These are phyloP conservation scores for Trypanosoma rangeli DNA, from an alignment of 208 protist genomes.

Conservation along the genomic window DNA sequence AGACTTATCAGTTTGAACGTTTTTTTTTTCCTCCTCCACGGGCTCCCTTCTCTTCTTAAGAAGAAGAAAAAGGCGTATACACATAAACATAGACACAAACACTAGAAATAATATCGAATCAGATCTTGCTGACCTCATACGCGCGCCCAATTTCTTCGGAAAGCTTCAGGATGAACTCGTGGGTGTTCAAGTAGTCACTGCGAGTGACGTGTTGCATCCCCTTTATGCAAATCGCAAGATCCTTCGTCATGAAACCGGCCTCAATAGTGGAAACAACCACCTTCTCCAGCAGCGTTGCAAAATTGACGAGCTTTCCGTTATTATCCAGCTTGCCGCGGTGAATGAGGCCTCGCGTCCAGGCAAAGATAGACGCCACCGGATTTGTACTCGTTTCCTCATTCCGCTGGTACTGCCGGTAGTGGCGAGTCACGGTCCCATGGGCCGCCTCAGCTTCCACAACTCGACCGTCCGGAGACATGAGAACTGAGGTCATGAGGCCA, in stretches of 20 bases:
- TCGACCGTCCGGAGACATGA: constrained; percentile 96
- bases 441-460: constrained; percentile 97
- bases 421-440: constrained; percentile 97
- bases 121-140: constrained; percentile 72
- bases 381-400: constrained; percentile 97
- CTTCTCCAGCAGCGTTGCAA: constrained; percentile 85
- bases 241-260: constrained; percentile 97
- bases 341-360: constrained; percentile 95
- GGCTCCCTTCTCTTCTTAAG: not conserved
- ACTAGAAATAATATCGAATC: not conserved
- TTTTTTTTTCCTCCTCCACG: no score
- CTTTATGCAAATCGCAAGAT: constrained; percentile 95
- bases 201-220: constrained; percentile 75
- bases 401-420: constrained; percentile 96
- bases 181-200: constrained; percentile 84
- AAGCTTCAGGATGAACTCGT: constrained; percentile 61
- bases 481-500: constrained; percentile 98
- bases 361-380: constrained; percentile 98
- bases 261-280: constrained; percentile 93
- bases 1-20: no score
- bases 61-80: not conserved
- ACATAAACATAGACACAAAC: not conserved
- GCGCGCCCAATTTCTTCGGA: constrained; percentile 48
- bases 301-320: constrained; percentile 89
- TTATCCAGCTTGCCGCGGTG: constrained; percentile 96